Evolutionary conservation across 2,329 filamentous ascomycete species (phyloP), one percentile per base, ranked within the genome.

Genomic region (Pseudocercospora fuligena): DNA sequence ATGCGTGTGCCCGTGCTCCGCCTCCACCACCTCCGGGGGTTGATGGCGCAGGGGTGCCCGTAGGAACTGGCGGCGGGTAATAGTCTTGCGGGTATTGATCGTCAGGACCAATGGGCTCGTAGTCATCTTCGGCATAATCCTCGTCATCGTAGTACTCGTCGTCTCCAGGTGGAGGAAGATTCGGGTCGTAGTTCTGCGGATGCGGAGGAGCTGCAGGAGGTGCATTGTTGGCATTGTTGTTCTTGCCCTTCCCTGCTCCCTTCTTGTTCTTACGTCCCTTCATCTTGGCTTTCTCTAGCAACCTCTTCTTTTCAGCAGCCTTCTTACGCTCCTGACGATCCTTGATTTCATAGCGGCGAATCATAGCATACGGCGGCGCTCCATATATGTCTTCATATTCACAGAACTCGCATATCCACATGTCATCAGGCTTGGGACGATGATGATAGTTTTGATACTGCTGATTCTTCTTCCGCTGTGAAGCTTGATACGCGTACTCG

Each of bases 391-490:
- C 88, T 80, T 98, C 94, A 77, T 97, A 99, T 79, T 99, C 95
- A 82, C 95, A 99, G 78, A 98, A 98, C 75, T 97, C 92, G 80
- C 95, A 99, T 56, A 98, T 93, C 92, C 94, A 98, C 60, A 93
- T 87, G 68, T 97, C 92, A 70, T 92, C 90, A 1, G 82, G 78
- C 19, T 80, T 82, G 0, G 91, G 91, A 1, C 92, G 90, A 74
- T 92, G 89, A 73, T 91, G 89, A 68, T 88, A 88, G 78, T 95
- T 96, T 64, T 88, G 86, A 70, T 91, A 90, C 73, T 92, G 87
- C 67, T 95, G 92, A 74, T 92, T 86, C 56, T 92, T 87, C 66
- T 90, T 90, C 6, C 95, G 90, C 70, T 93, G 88, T 25, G 89
- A 88, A 27, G 93, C 94, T 65, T 93, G 92, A 68, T 88, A 81